Base-by-base conservation (phyloP, 139 green algal species). In the Picocystis salinarum region DNA sequence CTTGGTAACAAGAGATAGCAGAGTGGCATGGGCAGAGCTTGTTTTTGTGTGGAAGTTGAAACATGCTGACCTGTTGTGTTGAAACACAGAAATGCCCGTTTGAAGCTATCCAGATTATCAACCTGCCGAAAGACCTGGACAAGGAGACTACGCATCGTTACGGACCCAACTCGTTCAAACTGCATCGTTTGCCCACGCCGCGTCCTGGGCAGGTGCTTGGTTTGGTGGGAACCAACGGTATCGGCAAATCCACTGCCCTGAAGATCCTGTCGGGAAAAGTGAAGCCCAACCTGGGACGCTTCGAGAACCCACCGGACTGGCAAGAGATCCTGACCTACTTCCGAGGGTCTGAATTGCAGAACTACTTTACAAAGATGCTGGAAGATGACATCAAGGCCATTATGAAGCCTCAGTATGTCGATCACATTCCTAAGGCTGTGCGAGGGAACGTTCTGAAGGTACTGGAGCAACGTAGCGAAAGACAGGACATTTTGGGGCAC, bases 41-140 rank as follows among this genome's bases (percentile, higher is more conserved):
- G n/a, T n/a, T n/a, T n/a, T n/a, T n/a, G n/a, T n/a, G n/a, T n/a
- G n/a, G n/a, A n/a, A n/a, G n/a, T n/a, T n/a, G n/a, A n/a, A n/a
- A n/a, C 41, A 47, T 48, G 41, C 9, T 47, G 7, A 18, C 6
- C 41, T 15, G 29, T 13, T 46, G n/a, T 13, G 39, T 13, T 45
- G 18, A 26, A 13, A 46, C 39, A 22, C 73, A 89, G 77, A 99
- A 99, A 75, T 99, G 89, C 60, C 89, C 89, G 15, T 96, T 95
- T 56, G 88, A 99, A 26, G 85, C 88, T 3, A 93, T 99, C 62
- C 76, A 85, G 62, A 96, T 99, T 66, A 96, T 99, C 73, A 99
- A 99, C 64, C 63, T 99, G 61, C 89, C 89, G 34, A 94, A 93
- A 66, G 78, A 96, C 51, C 52, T 98, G 55, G 85, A 83, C 48